These are phyloP conservation scores for Tetragonia tetragonoides DNA, from an alignment of 148 eudicot species.

Conservation along the genomic window DNA sequence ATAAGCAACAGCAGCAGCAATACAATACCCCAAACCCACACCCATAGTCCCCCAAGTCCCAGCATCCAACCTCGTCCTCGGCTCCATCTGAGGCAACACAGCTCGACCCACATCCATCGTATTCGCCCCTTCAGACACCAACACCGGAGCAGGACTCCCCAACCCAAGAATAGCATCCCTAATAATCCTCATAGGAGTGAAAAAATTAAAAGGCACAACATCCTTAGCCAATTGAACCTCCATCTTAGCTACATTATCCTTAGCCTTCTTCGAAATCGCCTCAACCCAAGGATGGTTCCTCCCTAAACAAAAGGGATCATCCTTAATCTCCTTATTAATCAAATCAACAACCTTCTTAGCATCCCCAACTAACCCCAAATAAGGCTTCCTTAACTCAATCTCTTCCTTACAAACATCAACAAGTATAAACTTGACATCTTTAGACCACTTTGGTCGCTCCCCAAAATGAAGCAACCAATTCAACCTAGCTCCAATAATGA, in stretches of 20 bases:
- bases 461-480: conserved; percentile 98
- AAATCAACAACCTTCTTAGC: conserved; percentile 60
- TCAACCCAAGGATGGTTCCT: conserved; percentile 76
- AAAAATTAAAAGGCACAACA: conserved; percentile 87
- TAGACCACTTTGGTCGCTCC: conserved; percentile 87
- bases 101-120: conserved; percentile 95
- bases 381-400: conserved; percentile 68
- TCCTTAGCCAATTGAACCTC: conserved; percentile 76
- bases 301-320: conserved; percentile 87
- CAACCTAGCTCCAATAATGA: conserved; percentile 83
- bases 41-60: conserved; percentile 99
- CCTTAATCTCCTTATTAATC: conserved; percentile 75
- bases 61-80: conserved; percentile 96
- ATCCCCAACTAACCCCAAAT: conserved; percentile 79
- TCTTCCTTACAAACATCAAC: conserved; percentile 76
- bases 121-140: conserved; percentile 95
- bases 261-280: conserved; percentile 59
- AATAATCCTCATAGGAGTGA: conserved; percentile 91
- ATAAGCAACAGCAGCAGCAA: conserved; percentile 97
- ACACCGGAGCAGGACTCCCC: conserved; percentile 81
- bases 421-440: conserved; percentile 83
- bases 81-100: conserved; percentile 86
- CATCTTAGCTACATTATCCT: conserved; percentile 83
- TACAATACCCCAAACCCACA: conserved; percentile 95
- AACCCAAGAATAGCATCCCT: conserved; percentile 71